A percentile compares a stretch with the other conserved stretches of the same genome.
phyloP scores from a whole-genome alignment of 345 rosid genomes.

The Gossypium mustelinum region DNA sequence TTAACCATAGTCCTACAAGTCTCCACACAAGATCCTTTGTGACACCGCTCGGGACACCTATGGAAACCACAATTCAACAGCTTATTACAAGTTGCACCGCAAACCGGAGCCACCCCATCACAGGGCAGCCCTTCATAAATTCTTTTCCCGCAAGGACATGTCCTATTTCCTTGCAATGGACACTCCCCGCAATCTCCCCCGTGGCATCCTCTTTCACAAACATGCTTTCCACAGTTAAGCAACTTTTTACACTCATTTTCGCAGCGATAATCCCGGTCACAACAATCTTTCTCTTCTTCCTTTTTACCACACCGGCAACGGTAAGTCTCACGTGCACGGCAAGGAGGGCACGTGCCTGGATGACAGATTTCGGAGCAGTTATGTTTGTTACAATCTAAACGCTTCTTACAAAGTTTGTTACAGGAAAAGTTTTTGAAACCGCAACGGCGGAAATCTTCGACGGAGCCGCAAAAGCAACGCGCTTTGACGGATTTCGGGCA shows the following conservation, averaged over 20 bases:
- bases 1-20: conserved; percentile 73
- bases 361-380: conserved; percentile 62
- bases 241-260: conserved; percentile 54
- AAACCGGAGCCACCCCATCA: conserved; percentile 60
- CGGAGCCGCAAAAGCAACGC: conserved; percentile 59
- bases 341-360: conserved; percentile 66
- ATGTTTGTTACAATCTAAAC: conserved; percentile 57
- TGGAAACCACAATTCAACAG: conserved; percentile 65
- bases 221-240: conserved; percentile 68
- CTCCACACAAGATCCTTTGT: conserved; percentile 71
- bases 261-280: conserved; percentile 65
- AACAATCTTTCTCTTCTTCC: conserved; percentile 67
- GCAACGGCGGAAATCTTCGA: conserved; percentile 67
- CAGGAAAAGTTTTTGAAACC: conserved; percentile 68
- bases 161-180: conserved; percentile 74
- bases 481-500: conserved; percentile 68
- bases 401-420: conserved; percentile 36
- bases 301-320: conserved; percentile 55
- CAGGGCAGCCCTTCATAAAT: conserved; percentile 72
- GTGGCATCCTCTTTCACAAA: conserved; percentile 77
- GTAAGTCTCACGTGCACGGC: conserved; percentile 52
- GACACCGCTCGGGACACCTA: conserved; percentile 85
- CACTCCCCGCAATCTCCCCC: conserved; percentile 71
- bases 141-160: conserved; percentile 86
- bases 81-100: conserved; percentile 86